Conservation (phyloP, 2,329 filamentous ascomycete genomes). For the Exophiala spinifera region DNA sequence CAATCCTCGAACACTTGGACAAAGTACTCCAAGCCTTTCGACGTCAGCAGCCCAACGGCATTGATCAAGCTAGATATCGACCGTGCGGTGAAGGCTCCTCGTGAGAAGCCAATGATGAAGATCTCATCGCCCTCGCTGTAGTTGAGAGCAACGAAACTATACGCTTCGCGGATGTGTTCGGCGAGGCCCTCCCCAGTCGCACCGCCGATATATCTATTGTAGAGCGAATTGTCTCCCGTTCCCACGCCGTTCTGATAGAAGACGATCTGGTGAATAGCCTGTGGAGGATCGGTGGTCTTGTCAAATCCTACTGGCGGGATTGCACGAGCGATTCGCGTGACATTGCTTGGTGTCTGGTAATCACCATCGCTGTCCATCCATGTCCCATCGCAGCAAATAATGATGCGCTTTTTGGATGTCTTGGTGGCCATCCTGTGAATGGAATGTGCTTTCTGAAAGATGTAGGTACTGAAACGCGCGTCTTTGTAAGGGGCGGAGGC, state of each 20-base stretch:
- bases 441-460: too few species aligned
- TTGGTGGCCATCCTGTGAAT: slow-evolving; percentile 4
- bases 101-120: slow-evolving; percentile 37
- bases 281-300: slow-evolving; percentile 14
- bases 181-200: slow-evolving; percentile 29
- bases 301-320: slow-evolving; percentile 31
- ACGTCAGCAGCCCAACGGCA: slow-evolving; percentile 34
- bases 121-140: slow-evolving; percentile 39
- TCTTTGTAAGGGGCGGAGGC: too few species aligned
- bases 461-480: too few species aligned
- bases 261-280: slow-evolving; percentile 32
- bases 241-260: slow-evolving; percentile 37
- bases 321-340: slow-evolving; percentile 35
- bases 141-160: slow-evolving; percentile 35
- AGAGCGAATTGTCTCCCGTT: slow-evolving; percentile 29
- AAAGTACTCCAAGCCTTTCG: slow-evolving; percentile 28
- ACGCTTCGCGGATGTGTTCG: slow-evolving; percentile 30
- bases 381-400: slow-evolving; percentile 37
- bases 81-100: slow-evolving; percentile 39
- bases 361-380: slow-evolving; percentile 35
- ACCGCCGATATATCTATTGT: slow-evolving; percentile 31
- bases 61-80: slow-evolving; percentile 37
- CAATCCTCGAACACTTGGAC: slow-evolving; percentile 30
- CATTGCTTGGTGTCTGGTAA: slow-evolving; percentile 33
- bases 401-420: slow-evolving; percentile 31